A percentile compares a stretch with the other conserved stretches of the same genome.
Conservation (phyloP, 2,329 filamentous ascomycete species). For the Aspergillus sp. region DNA sequence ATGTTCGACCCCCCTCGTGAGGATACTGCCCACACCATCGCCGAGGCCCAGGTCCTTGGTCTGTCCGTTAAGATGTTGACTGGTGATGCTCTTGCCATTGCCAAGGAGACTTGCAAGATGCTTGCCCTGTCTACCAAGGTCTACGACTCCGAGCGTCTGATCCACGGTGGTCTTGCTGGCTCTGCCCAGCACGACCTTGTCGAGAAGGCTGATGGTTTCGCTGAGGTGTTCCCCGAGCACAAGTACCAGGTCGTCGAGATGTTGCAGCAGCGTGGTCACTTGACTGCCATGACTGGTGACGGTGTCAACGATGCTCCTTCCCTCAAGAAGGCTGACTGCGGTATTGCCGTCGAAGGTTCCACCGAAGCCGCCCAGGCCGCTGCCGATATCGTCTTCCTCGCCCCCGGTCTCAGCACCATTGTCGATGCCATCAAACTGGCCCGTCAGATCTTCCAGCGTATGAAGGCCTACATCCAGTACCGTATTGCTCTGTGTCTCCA, state of each 20-base stretch:
- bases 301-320: slow-evolving; percentile 74
- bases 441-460: slow-evolving; percentile 74
- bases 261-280: slow-evolving; percentile 70
- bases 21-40: slow-evolving; percentile 74
- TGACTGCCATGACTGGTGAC: slow-evolving; percentile 75
- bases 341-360: slow-evolving; percentile 71
- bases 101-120: slow-evolving; percentile 82
- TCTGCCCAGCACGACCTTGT: slow-evolving; percentile 74
- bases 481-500: slow-evolving; percentile 73
- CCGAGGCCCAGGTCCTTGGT: slow-evolving; percentile 73
- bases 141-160: slow-evolving; percentile 76
- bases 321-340: slow-evolving; percentile 72
- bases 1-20: slow-evolving; percentile 80
- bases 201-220: slow-evolving; percentile 71
- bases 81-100: slow-evolving; percentile 76
- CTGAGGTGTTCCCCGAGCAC: slow-evolving; percentile 73
- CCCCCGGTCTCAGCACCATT: slow-evolving; percentile 69
- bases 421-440: slow-evolving; percentile 72
- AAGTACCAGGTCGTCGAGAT: slow-evolving; percentile 76
- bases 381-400: slow-evolving; percentile 73
- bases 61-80: slow-evolving; percentile 80
- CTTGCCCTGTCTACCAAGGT: slow-evolving; percentile 76
- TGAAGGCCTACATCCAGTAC: slow-evolving; percentile 77
- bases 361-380: slow-evolving; percentile 71
- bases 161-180: slow-evolving; percentile 72